Conservation (phyloP, 345 rosid species). For the Linum lewisii region DNA sequence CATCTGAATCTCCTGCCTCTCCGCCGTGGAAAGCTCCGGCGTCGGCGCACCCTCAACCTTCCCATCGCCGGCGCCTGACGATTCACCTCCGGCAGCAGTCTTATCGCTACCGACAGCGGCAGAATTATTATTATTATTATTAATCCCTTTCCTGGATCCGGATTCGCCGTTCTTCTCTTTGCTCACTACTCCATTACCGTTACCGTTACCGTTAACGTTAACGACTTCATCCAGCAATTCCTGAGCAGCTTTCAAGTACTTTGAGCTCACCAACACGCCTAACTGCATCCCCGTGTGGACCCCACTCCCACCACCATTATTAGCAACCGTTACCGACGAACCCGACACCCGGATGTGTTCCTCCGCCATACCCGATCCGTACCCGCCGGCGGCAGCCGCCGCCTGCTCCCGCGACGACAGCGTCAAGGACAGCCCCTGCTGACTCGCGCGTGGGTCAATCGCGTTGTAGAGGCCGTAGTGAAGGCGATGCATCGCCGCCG, state of each 20-base stretch:
- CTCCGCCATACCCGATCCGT: too few species aligned
- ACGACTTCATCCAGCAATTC: slow-evolving; percentile 68
- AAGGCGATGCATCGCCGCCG: too few species aligned
- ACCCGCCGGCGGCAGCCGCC: background rate
- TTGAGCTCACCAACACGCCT: slow-evolving; percentile 54
- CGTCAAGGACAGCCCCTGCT: slow-evolving; percentile 46
- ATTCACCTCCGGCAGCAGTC: slow-evolving; percentile 12
- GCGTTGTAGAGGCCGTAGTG: slow-evolving; percentile 50
- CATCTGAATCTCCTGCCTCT: slow-evolving; percentile 53
- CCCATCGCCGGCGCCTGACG: slow-evolving; percentile 5
- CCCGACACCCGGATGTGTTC: too few species aligned
- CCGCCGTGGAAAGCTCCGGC: slow-evolving; percentile 32
- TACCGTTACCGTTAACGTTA: slow-evolving; percentile 16
- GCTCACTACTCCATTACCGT: slow-evolving; percentile 18
- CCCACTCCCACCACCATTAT: slow-evolving; percentile 22
- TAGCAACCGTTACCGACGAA: slow-evolving; percentile 57
- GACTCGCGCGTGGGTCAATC: slow-evolving; percentile 55
- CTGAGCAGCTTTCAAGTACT: slow-evolving; percentile 62
- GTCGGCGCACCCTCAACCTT: slow-evolving; percentile 8
- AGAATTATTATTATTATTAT: too few species aligned
- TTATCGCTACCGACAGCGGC: too few species aligned
- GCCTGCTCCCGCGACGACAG: slow-evolving; percentile 71
- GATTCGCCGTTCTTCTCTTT: slow-evolving; percentile 21
- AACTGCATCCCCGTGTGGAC: background rate
- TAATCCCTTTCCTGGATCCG: background rate